phyloP scores from a whole-genome alignment of 495 filamentous ascomycete genomes.

The Bacidia rubella region DNA sequence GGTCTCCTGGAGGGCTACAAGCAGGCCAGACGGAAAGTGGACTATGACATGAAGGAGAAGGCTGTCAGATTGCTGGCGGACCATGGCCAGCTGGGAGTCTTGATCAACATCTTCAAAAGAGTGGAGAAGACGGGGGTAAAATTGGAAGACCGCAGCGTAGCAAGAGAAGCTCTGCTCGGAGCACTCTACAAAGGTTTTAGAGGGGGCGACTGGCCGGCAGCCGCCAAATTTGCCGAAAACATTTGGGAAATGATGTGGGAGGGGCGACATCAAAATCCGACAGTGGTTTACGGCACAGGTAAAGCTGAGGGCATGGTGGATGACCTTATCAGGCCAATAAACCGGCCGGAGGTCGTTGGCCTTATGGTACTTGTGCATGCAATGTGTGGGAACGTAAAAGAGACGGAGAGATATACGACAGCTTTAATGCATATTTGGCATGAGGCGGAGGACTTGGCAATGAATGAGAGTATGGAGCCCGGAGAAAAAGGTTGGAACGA shows the following conservation, averaged over 20 bases:
- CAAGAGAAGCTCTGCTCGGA: background rate
- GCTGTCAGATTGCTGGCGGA: background rate
- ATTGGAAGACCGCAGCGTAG: background rate
- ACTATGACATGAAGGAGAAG: background rate
- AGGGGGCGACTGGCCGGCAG: background rate
- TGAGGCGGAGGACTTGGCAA: background rate
- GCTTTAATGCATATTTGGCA: background rate
- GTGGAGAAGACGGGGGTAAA: background rate
- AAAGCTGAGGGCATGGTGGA: background rate
- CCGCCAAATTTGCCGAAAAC: background rate
- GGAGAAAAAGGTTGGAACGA: background rate
- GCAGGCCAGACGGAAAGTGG: background rate
- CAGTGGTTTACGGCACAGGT: background rate
- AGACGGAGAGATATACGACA: background rate
- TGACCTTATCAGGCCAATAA: background rate
- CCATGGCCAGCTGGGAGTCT: background rate
- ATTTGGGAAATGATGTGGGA: background rate
- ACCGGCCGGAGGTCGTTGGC: background rate
- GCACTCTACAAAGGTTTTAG: background rate
- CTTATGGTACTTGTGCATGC: background rate
- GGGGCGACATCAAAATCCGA: background rate
- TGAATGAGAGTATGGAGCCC: background rate
- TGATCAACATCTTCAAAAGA: background rate
- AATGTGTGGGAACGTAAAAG: background rate
- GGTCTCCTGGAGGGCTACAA: background rate